Evolutionary conservation across 2,329 filamentous ascomycete genomes (phyloP).

Genomic region (Parastagonospora nodorum): DNA sequence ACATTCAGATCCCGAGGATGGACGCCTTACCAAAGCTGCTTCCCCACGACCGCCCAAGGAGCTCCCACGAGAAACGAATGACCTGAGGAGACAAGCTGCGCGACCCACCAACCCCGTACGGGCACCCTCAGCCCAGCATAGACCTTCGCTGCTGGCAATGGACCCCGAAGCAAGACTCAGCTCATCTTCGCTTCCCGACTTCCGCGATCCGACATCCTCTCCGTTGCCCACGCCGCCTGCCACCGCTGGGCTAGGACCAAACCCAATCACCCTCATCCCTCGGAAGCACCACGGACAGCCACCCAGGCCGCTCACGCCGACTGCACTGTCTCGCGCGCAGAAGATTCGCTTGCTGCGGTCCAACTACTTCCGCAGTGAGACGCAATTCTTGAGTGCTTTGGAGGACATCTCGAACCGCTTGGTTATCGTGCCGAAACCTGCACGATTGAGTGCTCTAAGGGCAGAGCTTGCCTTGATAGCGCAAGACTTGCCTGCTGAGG

Average conservation of each 20-base stretch:
- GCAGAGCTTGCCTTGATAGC: conserved; percentile 81
- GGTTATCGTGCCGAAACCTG: conserved; percentile 79
- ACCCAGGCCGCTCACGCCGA: conserved; percentile 61
- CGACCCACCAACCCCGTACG: conserved; percentile 27
- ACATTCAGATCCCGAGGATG: conserved; percentile 44
- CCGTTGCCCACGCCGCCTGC: conserved; percentile 46
- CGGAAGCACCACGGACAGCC: conserved; percentile 61
- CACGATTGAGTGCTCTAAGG: conserved; percentile 77
- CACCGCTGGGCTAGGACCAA: conserved; percentile 49
- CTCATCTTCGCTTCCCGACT: conserved; percentile 69
- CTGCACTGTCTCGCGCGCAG: conserved; percentile 67
- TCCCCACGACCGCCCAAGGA: conserved; percentile 27
- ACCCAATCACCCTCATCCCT: conserved; percentile 39
- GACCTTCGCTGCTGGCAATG: conserved; percentile 59
- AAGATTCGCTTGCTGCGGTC: conserved; percentile 75
- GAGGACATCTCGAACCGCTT: conserved; percentile 86
- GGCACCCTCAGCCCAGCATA: conserved; percentile 38
- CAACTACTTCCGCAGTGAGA: conserved; percentile 83
- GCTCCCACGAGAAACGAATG: conserved; percentile 27
- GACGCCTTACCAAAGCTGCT: conserved; percentile 47
- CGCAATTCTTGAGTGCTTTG: conserved; percentile 77
- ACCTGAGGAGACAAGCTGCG: conserved; percentile 34
- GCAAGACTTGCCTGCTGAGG: conserved; percentile 79
- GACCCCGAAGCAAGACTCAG: conserved; percentile 67
- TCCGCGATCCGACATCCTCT: conserved; percentile 57